A percentile compares a stretch with the other conserved stretches of the same genome.
These are phyloP conservation scores for Sparassis latifolia DNA, from an alignment of 1,284 basidiomycete genomes.

Conservation along the genomic window DNA sequence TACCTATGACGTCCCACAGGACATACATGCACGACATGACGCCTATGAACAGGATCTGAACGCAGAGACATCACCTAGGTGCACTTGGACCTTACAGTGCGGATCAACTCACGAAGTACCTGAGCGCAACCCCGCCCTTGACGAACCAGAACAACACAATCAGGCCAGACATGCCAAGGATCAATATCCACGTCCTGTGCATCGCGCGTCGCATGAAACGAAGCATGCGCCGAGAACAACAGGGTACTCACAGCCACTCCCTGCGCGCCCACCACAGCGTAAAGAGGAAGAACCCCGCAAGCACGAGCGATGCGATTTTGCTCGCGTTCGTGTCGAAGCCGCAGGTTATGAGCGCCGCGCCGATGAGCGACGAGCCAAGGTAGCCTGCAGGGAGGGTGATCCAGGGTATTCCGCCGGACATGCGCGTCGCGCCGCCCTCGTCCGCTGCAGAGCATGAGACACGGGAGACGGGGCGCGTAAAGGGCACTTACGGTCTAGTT, in stretches of 20 bases:
- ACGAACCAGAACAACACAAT: slow-evolving; percentile 85
- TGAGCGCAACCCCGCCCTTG: slow-evolving; percentile 59
- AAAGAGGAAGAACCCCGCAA: slow-evolving; percentile 85
- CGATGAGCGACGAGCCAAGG: slow-evolving; percentile 87
- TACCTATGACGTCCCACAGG: slow-evolving; percentile 83
- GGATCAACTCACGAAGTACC: slow-evolving; percentile 53
- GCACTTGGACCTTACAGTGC: not conserved
- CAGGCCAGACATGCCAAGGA: slow-evolving; percentile 70
- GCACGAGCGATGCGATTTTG: slow-evolving; percentile 80
- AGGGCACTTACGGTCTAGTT: slow-evolving; percentile 64
- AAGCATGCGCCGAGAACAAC: not conserved
- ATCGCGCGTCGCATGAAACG: not conserved
- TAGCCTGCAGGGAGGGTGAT: slow-evolving; percentile 89
- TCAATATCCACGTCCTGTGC: slow-evolving; percentile 63
- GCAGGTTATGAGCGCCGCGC: slow-evolving; percentile 84
- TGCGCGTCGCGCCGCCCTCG: slow-evolving; percentile 88
- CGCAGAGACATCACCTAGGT: slow-evolving; percentile 8
- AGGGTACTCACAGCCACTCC: slow-evolving; percentile 62
- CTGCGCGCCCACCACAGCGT: slow-evolving; percentile 88
- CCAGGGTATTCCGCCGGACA: slow-evolving; percentile 89
- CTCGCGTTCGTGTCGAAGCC: slow-evolving; percentile 93
- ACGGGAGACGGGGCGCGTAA: slow-evolving; percentile 1
- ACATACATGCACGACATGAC: slow-evolving; percentile 90
- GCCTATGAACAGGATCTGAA: slow-evolving; percentile 86
- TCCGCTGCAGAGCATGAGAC: slow-evolving; percentile 48